These are phyloP conservation scores for Citrus medica DNA, from an alignment of 345 rosid genomes.

Conservation along the genomic window DNA sequence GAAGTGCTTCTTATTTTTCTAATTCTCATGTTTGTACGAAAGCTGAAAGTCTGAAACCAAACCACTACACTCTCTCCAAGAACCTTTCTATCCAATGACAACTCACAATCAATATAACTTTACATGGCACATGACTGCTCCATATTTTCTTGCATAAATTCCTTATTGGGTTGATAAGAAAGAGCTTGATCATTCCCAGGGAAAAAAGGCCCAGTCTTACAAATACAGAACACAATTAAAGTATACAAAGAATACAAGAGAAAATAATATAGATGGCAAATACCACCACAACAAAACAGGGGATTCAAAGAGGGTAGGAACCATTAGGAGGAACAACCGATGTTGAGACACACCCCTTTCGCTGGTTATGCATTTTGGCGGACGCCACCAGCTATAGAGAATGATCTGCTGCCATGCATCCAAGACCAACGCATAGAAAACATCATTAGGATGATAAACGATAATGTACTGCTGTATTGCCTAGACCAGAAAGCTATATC, in stretches of 20 bases:
- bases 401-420: conserved; percentile 11
- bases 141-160: not conserved
- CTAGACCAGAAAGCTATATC: not conserved
- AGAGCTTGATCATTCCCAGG: not conserved
- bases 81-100: not conserved
- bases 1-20: not conserved
- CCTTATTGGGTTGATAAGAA: not conserved
- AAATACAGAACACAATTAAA: not conserved
- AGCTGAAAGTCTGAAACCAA: not conserved
- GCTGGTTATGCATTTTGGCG: conserved; percentile 7
- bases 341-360: not conserved
- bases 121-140: not conserved
- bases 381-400: not conserved
- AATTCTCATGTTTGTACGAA: not conserved
- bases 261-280: not conserved
- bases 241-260: too few species aligned
- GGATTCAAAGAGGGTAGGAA: not conserved
- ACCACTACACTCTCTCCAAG: not conserved
- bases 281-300: not conserved
- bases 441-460: not conserved
- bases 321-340: not conserved
- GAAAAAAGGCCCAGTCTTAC: not conserved
- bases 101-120: not conserved
- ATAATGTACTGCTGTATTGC: not conserved
- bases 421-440: conserved; percentile 1